These are phyloP conservation scores for Pelargonium exstipulatum DNA, from an alignment of 441 rosid genomes.

Conservation along the genomic window DNA sequence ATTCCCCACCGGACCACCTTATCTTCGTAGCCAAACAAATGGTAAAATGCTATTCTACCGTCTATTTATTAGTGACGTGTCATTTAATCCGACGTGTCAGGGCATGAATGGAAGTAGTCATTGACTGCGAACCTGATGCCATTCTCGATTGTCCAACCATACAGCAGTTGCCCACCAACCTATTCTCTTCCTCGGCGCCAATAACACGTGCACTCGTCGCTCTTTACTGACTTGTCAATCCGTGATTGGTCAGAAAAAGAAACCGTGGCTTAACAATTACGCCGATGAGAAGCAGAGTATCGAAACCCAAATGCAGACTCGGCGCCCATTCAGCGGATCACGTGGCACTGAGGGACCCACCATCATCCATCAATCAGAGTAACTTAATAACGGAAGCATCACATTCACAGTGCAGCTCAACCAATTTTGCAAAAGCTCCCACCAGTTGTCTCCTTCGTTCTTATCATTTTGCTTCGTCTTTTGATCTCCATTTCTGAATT, in stretches of 20 bases:
- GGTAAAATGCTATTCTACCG: background rate
- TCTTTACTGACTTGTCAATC: no score
- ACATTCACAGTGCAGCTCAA: background rate
- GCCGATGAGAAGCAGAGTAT: background rate
- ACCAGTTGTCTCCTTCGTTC: background rate
- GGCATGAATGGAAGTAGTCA: background rate
- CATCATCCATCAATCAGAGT: background rate
- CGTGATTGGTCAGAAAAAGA: background rate
- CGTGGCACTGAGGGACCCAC: conserved; percentile 4
- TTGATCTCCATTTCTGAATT: background rate
- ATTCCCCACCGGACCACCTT: background rate
- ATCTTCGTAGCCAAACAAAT: background rate
- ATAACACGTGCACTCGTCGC: no score
- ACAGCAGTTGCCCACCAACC: background rate
- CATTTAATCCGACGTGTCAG: background rate
- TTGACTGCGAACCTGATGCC: background rate
- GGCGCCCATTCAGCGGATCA: background rate
- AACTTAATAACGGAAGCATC: background rate
- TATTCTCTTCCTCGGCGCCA: background rate
- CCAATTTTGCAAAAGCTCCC: background rate
- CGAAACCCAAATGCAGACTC: background rate
- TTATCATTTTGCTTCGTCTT: background rate
- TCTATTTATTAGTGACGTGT: background rate
- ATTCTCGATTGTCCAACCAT: background rate
- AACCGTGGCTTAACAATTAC: background rate